Percentiles rank a stretch among this genome's conserved stretches.
These are phyloP conservation scores for Crithidia thermophila DNA, from an alignment of 208 protist genomes.

Conservation along the genomic window DNA sequence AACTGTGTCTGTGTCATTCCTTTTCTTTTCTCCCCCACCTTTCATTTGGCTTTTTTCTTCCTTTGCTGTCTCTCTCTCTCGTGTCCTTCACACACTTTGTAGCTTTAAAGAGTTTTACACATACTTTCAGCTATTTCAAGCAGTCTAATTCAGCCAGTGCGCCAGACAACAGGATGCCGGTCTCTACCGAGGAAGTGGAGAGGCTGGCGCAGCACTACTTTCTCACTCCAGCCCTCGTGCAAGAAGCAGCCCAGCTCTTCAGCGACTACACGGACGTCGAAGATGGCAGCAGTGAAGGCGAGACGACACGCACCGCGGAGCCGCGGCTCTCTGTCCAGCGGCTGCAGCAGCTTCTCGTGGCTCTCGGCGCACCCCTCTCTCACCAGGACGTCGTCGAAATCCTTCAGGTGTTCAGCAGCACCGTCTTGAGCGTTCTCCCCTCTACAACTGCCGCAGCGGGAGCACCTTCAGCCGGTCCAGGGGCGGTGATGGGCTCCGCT, in stretches of 20 bases:
- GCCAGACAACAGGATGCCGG: background rate
- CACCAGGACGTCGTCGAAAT: conserved; percentile 59
- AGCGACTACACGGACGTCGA: conserved; percentile 21
- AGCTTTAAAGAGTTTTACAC: background rate
- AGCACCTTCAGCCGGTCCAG: background rate
- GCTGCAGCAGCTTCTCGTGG: conserved; percentile 53
- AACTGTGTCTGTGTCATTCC: conserved; percentile 8
- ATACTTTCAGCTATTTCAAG: background rate
- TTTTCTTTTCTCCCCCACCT: background rate
- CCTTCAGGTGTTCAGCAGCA: conserved; percentile 28
- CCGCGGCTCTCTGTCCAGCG: conserved; percentile 38
- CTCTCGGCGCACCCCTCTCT: conserved; percentile 43
- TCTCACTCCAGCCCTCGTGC: conserved; percentile 36
- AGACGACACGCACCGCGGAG: conserved; percentile 4
- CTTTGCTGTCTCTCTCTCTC: background rate
- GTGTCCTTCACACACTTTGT: background rate
- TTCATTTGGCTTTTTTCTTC: background rate
- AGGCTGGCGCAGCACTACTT: conserved; percentile 41
- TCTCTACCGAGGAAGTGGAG: conserved; percentile 16
- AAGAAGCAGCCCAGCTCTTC: conserved; percentile 45
- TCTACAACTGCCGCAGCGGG: background rate
- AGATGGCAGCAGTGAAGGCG: background rate
- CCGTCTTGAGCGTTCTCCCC: background rate
- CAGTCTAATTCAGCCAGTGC: background rate
- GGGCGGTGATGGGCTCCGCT: no score